Evolutionary conservation across 257 asterid species (phyloP).

Genomic region (Jacaranda copaia): DNA sequence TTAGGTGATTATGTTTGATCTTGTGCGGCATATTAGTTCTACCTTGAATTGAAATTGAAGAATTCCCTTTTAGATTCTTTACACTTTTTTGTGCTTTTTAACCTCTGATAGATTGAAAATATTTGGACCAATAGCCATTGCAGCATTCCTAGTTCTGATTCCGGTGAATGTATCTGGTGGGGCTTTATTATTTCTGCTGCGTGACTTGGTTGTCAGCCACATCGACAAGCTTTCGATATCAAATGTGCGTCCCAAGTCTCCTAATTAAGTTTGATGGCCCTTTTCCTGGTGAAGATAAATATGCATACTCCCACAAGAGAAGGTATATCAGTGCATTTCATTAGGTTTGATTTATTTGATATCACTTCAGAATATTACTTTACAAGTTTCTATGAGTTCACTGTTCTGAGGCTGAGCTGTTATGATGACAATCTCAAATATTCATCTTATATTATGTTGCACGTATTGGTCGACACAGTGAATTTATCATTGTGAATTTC

Average conservation of each 20-base stretch:
- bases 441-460: no score
- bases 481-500: no score
- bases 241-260: conserved; percentile 72
- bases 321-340: not conserved
- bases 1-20: not conserved
- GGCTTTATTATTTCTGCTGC: conserved; percentile 67
- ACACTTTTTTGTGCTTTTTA: conserved; percentile 23
- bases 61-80: not conserved
- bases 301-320: not conserved
- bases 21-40: not conserved
- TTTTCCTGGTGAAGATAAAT: not conserved
- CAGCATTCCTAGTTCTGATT: conserved; percentile 80
- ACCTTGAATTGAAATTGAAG: not conserved
- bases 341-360: not conserved
- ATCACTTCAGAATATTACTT: not conserved
- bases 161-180: conserved; percentile 89
- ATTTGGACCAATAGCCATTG: conserved; percentile 80
- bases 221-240: conserved; percentile 97
- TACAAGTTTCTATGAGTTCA: not conserved
- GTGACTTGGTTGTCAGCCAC: conserved; percentile 87
- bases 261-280: conserved; percentile 60
- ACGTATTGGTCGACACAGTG: no score
- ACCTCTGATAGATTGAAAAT: conserved; percentile 70
- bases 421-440: conserved; percentile 23
- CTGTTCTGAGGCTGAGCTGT: no score